A percentile compares a stretch with the other conserved stretches of the same genome.
These are phyloP conservation scores for Boletus sp. DNA, from an alignment of 768 basidiomycete genomes.

Conservation along the genomic window DNA sequence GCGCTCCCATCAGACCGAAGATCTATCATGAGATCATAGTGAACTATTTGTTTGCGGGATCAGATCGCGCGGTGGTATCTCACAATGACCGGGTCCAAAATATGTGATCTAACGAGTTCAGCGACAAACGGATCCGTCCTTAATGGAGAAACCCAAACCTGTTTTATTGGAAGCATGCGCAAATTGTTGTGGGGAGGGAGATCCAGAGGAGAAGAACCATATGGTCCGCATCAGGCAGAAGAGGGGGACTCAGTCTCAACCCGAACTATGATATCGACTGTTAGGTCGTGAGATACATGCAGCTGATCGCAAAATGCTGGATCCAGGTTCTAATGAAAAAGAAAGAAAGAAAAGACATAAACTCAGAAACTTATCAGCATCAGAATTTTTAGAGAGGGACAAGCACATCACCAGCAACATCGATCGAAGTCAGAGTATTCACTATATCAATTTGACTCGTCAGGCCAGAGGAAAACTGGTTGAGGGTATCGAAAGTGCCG, in stretches of 20 bases:
- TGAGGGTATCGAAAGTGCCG: neutral
- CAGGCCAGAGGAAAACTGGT: no score
- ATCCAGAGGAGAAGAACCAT: neutral
- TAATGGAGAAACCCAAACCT: neutral
- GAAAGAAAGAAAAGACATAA: neutral
- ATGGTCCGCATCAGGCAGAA: neutral
- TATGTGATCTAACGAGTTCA: neutral
- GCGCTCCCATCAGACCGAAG: slow-evolving; percentile 3
- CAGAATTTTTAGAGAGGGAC: neutral
- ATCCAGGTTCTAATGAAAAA: neutral
- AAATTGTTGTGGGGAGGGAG: neutral
- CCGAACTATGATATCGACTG: neutral
- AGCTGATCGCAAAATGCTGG: neutral
- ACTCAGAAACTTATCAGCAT: neutral
- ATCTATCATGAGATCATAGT: slow-evolving; percentile 1
- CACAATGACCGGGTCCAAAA: neutral
- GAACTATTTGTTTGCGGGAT: neutral
- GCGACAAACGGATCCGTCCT: neutral
- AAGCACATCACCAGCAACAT: neutral
- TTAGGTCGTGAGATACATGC: neutral
- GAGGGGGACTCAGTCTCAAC: neutral
- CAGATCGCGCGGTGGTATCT: slow-evolving; percentile 12
- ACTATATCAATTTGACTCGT: neutral
- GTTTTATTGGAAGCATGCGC: neutral
- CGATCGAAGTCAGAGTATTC: neutral